Conservation (phyloP, 768 basidiomycete genomes). For the Leccinum broughii region DNA sequence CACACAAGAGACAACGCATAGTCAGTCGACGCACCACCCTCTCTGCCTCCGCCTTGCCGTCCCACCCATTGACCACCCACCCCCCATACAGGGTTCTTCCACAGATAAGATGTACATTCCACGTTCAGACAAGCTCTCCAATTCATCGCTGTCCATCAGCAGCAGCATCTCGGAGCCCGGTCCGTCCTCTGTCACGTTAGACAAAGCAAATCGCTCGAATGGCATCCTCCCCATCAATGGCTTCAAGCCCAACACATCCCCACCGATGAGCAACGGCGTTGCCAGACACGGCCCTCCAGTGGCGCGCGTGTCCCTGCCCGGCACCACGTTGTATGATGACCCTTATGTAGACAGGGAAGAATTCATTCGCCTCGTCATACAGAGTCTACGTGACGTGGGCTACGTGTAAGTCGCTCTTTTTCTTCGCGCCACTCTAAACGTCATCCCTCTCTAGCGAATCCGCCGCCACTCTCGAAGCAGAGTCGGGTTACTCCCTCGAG, state of each 20-base stretch:
- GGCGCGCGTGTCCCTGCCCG: conserved; percentile 65
- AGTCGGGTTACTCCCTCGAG: conserved; percentile 90
- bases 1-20: conserved; percentile 72
- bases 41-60: conserved; percentile 1
- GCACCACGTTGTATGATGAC: conserved; percentile 76
- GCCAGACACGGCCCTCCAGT: conserved; percentile 50
- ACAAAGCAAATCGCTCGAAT: conserved; percentile 34
- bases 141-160: conserved; percentile 46
- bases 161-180: conserved; percentile 48
- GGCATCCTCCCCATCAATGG: conserved; percentile 46
- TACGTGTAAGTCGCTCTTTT: conserved; percentile 51
- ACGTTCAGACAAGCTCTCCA: conserved; percentile 50
- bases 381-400: conserved; percentile 87
- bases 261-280: conserved; percentile 49
- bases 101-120: conserved; percentile 51
- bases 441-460: conserved; percentile 62
- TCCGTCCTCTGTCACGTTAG: conserved; percentile 47
- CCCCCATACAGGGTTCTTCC: conserved; percentile 29
- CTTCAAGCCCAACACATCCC: conserved; percentile 37
- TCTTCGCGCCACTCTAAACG: conserved; percentile 12
- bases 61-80: conserved; percentile 20
- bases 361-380: conserved; percentile 85
- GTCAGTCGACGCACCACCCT: conserved; percentile 28
- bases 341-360: conserved; percentile 84
- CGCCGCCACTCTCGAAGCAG: conserved; percentile 84